Percentiles rank a stretch among this genome's conserved stretches.
phyloP scores from a whole-genome alignment of 257 asterid genomes.

The Solanum sejunctum region DNA sequence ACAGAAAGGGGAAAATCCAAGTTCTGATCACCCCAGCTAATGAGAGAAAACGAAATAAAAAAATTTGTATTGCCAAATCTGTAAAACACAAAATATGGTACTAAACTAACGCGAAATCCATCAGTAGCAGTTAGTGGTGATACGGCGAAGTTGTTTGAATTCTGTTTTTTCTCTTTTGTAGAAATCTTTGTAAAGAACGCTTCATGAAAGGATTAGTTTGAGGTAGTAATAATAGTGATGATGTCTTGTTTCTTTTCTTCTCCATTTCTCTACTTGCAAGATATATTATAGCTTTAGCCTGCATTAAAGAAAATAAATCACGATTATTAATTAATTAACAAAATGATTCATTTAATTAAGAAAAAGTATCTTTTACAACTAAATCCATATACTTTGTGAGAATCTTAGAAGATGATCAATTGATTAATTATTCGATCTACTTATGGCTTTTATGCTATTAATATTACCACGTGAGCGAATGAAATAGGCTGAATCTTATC shows the following conservation, averaged over 20 bases:
- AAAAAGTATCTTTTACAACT: background rate
- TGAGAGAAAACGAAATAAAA: no score
- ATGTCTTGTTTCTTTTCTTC: background rate
- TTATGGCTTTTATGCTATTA: no score
- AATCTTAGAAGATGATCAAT: background rate
- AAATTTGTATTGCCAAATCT: background rate
- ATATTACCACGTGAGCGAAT: no score
- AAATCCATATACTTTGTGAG: background rate
- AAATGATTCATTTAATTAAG: background rate
- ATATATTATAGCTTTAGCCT: conserved; percentile 10
- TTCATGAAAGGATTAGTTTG: conserved; percentile 9
- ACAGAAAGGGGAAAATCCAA: no score
- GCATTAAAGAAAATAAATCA: background rate
- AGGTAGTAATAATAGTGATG: background rate
- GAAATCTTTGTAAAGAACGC: conserved; percentile 16
- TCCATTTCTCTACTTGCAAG: conserved; percentile 14
- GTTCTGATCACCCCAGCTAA: no score
- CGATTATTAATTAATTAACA: background rate
- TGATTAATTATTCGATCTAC: no score
- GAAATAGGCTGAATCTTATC: no score
- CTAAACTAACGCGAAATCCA: background rate
- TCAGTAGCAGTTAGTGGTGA: background rate
- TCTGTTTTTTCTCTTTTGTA: conserved; percentile 19
- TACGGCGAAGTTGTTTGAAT: conserved; percentile 11
- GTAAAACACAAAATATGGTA: background rate